Conservation (phyloP, 352 stramenopile species). For the Aphanomyces stellatus region DNA sequence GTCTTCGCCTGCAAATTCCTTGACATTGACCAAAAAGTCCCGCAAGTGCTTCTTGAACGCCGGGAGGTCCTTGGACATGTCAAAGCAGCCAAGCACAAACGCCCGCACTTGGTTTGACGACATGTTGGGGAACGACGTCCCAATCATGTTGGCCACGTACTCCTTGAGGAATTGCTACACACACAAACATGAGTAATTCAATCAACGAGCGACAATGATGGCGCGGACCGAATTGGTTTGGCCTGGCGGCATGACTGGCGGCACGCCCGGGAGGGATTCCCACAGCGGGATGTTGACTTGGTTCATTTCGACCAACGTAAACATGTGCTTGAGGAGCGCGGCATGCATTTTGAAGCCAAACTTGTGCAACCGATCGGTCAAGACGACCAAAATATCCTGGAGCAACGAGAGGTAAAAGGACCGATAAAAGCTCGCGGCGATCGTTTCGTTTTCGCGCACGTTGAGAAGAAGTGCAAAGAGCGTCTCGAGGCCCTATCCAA, state of each 20-base stretch:
- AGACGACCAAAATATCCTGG: conserved; percentile 94
- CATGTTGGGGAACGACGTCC: conserved; percentile 96
- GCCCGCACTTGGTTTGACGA: conserved; percentile 87
- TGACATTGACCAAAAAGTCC: conserved; percentile 99
- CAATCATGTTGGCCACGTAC: conserved; percentile 95
- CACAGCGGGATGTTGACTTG: conserved; percentile 95
- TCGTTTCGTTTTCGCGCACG: conserved; percentile 90
- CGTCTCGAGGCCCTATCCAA: conserved; percentile 87
- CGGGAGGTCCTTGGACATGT: conserved; percentile 94
- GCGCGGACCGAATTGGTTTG: conserved; percentile 71
- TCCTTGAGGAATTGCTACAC: conserved; percentile 89
- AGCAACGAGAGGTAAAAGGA: conserved; percentile 93
- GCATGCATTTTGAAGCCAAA: conserved; percentile 98
- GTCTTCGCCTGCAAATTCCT: conserved; percentile 96
- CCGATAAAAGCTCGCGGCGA: conserved; percentile 97
- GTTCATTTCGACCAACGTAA: conserved; percentile 94
- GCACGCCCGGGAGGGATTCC: conserved; percentile 80
- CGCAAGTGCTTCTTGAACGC: conserved; percentile 98
- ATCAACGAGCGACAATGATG: neutral
- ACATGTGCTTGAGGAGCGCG: conserved; percentile 96
- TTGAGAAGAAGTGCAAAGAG: conserved; percentile 95
- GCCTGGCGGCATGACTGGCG: conserved; percentile 33
- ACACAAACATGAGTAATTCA: neutral
- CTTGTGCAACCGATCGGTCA: conserved; percentile 99
- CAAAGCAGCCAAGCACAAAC: conserved; percentile 97